Percentiles rank a stretch among this genome's conserved stretches.
These are phyloP conservation scores for Aspergillus fumigatiaffinis DNA, from an alignment of 2,329 filamentous ascomycete genomes.

Conservation along the genomic window DNA sequence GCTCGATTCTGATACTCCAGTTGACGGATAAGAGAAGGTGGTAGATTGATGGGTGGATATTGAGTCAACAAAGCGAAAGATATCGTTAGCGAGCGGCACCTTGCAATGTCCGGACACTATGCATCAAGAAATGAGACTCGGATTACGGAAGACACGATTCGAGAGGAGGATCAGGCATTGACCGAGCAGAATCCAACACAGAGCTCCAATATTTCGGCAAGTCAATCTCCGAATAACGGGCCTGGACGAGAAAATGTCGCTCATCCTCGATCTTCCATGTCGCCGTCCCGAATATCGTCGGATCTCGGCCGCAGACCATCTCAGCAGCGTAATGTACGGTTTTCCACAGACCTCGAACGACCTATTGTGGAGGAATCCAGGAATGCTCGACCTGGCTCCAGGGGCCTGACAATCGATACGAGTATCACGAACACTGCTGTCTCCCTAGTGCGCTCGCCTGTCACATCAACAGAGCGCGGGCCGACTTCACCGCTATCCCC, in stretches of 20 bases:
- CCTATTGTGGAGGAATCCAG: constrained; percentile 16
- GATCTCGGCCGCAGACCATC: constrained; percentile 26
- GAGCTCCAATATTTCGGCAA: constrained; percentile 2
- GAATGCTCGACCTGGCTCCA: constrained; percentile 23
- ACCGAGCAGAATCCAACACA: neutral
- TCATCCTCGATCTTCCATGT: constrained; percentile 21
- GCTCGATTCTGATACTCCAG: neutral
- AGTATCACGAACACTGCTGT: constrained; percentile 16
- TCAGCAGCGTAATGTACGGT: constrained; percentile 31
- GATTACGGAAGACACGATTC: constrained; percentile 6
- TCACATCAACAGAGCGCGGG: constrained; percentile 18
- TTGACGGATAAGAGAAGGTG: neutral
- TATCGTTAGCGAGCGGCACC: neutral
- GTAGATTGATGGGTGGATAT: neutral
- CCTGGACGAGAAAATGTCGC: constrained; percentile 6
- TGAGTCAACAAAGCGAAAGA: neutral
- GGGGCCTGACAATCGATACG: constrained; percentile 32
- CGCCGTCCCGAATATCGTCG: constrained; percentile 24
- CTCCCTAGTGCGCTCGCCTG: constrained; percentile 12
- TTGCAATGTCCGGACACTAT: constrained; percentile 16
- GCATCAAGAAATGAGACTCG: constrained; percentile 9
- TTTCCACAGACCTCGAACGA: constrained; percentile 31
- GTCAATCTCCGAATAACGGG: constrained; percentile 10
- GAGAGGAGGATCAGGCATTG: constrained; percentile 4
- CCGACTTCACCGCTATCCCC: constrained; percentile 28